A percentile compares a stretch with the other conserved stretches of the same genome.
Conservation (phyloP, 202 grass and related monocot species). For the Musa balbisiana region DNA sequence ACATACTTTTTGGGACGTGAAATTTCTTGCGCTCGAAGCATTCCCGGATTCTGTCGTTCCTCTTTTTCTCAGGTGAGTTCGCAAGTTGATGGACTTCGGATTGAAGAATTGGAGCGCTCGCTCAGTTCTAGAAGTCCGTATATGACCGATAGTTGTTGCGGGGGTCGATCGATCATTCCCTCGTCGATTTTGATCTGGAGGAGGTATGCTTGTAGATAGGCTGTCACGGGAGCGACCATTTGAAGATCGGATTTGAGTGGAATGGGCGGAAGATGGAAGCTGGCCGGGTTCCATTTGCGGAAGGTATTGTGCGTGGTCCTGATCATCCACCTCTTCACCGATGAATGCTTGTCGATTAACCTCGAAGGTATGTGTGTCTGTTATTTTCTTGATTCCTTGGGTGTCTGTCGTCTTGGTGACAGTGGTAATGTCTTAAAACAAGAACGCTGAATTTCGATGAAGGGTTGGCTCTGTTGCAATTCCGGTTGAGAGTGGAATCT, state of each 20-base stretch:
- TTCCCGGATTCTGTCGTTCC: neutral
- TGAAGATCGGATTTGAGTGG: neutral
- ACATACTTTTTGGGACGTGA: neutral
- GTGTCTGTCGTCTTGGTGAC: slow-evolving; percentile 7
- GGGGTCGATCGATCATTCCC: neutral
- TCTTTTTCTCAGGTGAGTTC: neutral
- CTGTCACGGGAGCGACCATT: neutral
- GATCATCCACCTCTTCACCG: slow-evolving; percentile 35
- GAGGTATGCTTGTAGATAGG: neutral
- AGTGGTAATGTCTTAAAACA: slow-evolving; percentile 8
- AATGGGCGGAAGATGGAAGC: slow-evolving; percentile 35
- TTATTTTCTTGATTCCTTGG: neutral
- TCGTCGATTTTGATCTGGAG: slow-evolving; percentile 9
- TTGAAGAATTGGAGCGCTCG: neutral
- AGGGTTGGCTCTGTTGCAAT: slow-evolving; percentile 61
- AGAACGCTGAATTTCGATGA: slow-evolving; percentile 3
- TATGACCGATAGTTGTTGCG: neutral
- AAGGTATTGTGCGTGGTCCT: slow-evolving; percentile 22
- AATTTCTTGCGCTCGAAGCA: neutral
- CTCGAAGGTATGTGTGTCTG: slow-evolving; percentile 47
- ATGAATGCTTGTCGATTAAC: slow-evolving; percentile 65
- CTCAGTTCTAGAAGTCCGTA: neutral
- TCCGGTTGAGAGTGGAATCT: slow-evolving; percentile 55
- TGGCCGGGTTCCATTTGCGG: slow-evolving; percentile 22
- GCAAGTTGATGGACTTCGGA: neutral